Percentiles rank a stretch among this genome's conserved stretches.
phyloP scores from a whole-genome alignment of 2,329 filamentous ascomycete genomes.

The Trichoderma polysporum region DNA sequence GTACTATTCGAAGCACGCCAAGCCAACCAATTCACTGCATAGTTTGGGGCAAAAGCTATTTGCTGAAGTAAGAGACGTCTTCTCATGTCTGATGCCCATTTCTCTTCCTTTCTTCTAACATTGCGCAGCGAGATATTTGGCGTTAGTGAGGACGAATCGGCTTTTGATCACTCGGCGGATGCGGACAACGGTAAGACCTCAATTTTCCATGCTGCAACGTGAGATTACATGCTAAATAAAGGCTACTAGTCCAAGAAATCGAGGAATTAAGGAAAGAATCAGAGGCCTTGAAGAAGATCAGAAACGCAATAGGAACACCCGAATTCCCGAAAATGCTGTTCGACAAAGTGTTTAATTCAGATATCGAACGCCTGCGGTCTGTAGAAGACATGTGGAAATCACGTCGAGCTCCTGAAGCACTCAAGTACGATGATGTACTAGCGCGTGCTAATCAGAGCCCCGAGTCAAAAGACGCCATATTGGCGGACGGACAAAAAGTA shows the following conservation, averaged over 20 bases:
- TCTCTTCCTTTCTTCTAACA: not conserved
- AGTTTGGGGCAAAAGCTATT: slow-evolving; percentile 96
- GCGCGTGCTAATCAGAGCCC: slow-evolving; percentile 50
- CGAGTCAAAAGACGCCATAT: slow-evolving; percentile 52
- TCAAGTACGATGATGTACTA: slow-evolving; percentile 66
- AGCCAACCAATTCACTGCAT: slow-evolving; percentile 98
- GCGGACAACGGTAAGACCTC: slow-evolving; percentile 68
- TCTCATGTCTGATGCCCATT: not conserved
- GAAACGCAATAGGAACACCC: slow-evolving; percentile 73
- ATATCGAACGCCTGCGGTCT: slow-evolving; percentile 76
- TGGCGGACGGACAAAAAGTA: slow-evolving; percentile 67
- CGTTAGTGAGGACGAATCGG: slow-evolving; percentile 79
- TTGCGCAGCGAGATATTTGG: slow-evolving; percentile 73
- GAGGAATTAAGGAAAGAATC: slow-evolving; percentile 83
- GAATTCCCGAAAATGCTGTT: slow-evolving; percentile 81
- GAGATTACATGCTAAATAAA: not conserved
- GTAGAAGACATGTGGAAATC: slow-evolving; percentile 98
- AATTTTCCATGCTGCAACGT: not conserved
- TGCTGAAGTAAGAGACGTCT: slow-evolving; percentile 62
- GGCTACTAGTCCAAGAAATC: slow-evolving; percentile 68
- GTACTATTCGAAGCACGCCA: slow-evolving; percentile 94
- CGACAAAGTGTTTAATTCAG: slow-evolving; percentile 85
- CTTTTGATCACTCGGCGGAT: slow-evolving; percentile 77
- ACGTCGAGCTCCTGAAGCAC: slow-evolving; percentile 68
- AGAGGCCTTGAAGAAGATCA: slow-evolving; percentile 77